Evolutionary conservation across 2,329 filamentous ascomycete genomes (phyloP), one percentile per base, ranked within the genome.

Genomic region (Trichoderma brevicompactum): DNA sequence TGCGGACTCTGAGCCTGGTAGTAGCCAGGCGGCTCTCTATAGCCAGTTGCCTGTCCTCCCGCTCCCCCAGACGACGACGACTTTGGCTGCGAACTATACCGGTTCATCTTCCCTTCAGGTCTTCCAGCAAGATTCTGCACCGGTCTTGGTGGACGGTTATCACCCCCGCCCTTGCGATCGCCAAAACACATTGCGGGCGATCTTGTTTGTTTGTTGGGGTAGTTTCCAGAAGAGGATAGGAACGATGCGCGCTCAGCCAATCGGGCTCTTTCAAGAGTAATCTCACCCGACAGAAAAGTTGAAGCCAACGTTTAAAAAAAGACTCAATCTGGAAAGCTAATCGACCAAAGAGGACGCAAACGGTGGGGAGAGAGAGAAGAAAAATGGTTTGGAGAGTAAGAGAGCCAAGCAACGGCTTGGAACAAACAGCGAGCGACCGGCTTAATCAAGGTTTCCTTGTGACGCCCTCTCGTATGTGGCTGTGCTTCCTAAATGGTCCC

Each of bases 171-270:
- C 65, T 81, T 76, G 56, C 80, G 82, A 68, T 75, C 75, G 50
- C 82, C 80, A 69, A 85, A 84, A 73, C 83, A 85, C 83, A 85
- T 85, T 53, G 43, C 66, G 10, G 40, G 8, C 9, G 19, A 1
- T 40, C 17, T n/a, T n/a, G n/a, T n/a, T n/a, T 19, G 49, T 38
- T 10, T 44, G 48, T 52, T 15, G 50, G 12, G 28, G 8, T 41
- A 17, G 19, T 34, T 9, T 56, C 19, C 7, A 32, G 19, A 10
- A 7, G 34, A 17, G 36, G n/a, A 41, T 9, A 55, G 36, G 13
- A 28, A 8, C 6, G n/a, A 40, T 2, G 12, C 17, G 15, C 8
- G 28, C 2, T 17, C 9, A 5, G 5, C 13, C 7, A 48, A 2
- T 23, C 3, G 55, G 55, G 5, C 9, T 13, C 9, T 12, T 28